Base-by-base conservation (phyloP, 257 asterid genomes). In the Solanum tacnaense region DNA sequence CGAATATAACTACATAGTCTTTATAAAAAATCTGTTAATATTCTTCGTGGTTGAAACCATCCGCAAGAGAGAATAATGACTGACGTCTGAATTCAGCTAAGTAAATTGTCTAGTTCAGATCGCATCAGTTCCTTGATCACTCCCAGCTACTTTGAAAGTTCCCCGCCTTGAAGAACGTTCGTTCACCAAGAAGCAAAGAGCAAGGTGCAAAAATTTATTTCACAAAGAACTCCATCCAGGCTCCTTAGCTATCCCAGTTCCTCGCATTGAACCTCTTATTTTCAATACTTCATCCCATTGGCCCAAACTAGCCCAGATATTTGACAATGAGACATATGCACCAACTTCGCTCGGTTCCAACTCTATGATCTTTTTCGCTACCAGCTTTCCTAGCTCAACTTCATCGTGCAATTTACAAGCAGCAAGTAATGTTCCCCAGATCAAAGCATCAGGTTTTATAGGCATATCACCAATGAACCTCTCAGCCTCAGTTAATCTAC, bases 391-490 rank as follows among this genome's bases (percentile, higher is more conserved):
- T 12, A 95, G 84, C 89, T 94, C 93, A 46, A 86, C 83, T 73
- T 94, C 87, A 23, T 95, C 96, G 27, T 94, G 95, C 81, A 91
- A 88, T 88, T 90, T 93, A 89, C 99, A 94, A 88, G 94, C 94
- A 88, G 96, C 95, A 78, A 97, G 96, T 74, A 95, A 84, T 71
- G 98, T 94, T 88, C 91, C 98, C 98, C 98, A 96, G 49, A 94
- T 88, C 83, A 93, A 84, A 60, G 87, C 88, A 87, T 91, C 92
- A 29, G 97, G 89, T 88, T 92, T 84, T 62, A 93, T 65, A 60
- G 95, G 98, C 98, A 94, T 94, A 68, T 89, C 84, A 27, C n/a
- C 18, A 65, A 96, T 92, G 68, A 97, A 91, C 88, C 87, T 92
- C 91, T 91, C 90, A 34, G 98, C 98, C 90, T 97, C 98, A 83